Percentiles rank a stretch among this genome's conserved stretches.
phyloP scores from a whole-genome alignment of 768 basidiomycete species.

The Mycena filopes region DNA sequence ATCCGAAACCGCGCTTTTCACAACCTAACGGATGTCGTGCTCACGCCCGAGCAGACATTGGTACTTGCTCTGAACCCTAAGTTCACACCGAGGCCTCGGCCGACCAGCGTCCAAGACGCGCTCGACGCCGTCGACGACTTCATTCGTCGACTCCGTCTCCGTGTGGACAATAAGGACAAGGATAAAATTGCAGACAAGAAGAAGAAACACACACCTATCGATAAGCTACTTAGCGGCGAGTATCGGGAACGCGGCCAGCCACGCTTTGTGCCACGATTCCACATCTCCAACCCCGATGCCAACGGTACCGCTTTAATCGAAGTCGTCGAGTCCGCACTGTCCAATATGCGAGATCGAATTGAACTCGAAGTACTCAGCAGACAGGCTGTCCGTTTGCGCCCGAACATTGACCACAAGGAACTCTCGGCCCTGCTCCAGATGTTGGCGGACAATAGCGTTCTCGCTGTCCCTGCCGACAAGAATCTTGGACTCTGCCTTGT shows the following conservation, averaged over 20 bases:
- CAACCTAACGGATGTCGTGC: conserved; percentile 24
- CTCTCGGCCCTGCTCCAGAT: background rate
- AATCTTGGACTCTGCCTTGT: background rate
- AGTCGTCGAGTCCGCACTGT: conserved; percentile 8
- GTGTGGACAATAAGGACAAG: conserved; percentile 3
- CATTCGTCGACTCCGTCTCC: conserved; percentile 12
- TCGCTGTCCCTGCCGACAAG: background rate
- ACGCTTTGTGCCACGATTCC: conserved; percentile 24
- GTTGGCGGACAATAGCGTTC: background rate
- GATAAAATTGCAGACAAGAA: too few species aligned
- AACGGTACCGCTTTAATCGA: conserved; percentile 18
- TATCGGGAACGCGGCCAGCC: conserved; percentile 7
- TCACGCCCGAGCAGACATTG: conserved; percentile 15
- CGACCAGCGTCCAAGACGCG: background rate
- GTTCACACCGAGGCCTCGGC: conserved; percentile 15
- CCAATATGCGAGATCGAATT: background rate
- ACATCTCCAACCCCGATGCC: conserved; percentile 16
- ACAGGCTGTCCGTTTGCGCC: background rate
- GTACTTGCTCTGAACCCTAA: conserved; percentile 26
- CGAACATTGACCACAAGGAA: background rate
- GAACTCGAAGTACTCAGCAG: background rate
- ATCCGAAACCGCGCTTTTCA: conserved; percentile 28
- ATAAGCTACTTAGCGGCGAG: background rate
- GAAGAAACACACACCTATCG: background rate
- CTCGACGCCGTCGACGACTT: conserved; percentile 19